Evolutionary conservation across 176 grass and related monocot species (phyloP), one percentile per base, ranked within the genome.

Genomic region (Eleusine coracana): DNA sequence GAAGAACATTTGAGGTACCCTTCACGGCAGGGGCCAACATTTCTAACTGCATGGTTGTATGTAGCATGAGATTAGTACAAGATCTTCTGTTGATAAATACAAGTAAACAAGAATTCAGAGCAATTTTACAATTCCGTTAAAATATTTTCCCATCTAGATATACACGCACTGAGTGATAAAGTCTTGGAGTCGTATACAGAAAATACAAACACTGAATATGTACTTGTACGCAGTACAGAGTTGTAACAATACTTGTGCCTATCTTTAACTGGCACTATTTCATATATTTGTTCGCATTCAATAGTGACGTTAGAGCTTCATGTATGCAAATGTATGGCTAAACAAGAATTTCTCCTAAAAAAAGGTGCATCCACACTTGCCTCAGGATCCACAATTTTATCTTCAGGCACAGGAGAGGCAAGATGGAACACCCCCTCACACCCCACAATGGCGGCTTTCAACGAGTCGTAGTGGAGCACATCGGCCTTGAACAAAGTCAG

Each of bases 381-480:
- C 88, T 90, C 51, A 1, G 88, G 88, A 66, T 90, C 45, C 6
- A 66, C n/a, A 2, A 87, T 55, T 70, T 83, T 70, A 1, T 72
- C 42, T 0, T 70, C 16, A 16, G 88, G 84, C 11, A 89, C 83
- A 29, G 92, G 92, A 81, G 78, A 71, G 14, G 92, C 92, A 39
- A 86, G 31, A 29, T 91, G 92, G 74, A 94, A 91, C 66, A 94
- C 89, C 40, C 86, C 86, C 58, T 82, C 50, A 31, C 92, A 94
- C 0, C 86, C 86, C 13, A 48, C 76, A 52, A 91, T 80, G 4
- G 89, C 92, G 2, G 83, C 50, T 40, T 29, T 51, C 58, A 94
- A 25, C 34, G 77, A 46, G 77, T 88, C 75, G 66, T 75, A 51
- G 15, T 91, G 83, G 28, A 94, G 86, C 85, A 91, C 9, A 74